Base-by-base conservation (phyloP, 169 alveolate genomes). In the Amoebophrya sp. region DNA sequence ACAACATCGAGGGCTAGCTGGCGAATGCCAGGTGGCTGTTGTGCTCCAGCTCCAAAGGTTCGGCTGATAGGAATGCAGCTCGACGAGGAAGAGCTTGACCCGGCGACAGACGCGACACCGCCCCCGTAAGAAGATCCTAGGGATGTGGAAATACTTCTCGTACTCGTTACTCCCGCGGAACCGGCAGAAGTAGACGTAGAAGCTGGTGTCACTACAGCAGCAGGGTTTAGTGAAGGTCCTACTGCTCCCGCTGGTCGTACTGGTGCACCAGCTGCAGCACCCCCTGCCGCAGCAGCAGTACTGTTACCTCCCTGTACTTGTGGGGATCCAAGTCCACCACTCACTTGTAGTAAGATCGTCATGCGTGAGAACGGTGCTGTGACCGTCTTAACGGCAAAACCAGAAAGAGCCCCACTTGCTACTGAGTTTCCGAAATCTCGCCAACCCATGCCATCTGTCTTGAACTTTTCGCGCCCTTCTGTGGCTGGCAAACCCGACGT, bases 281-380 rank as follows among this genome's bases (percentile, higher is more conserved):
- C 36, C 91, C n/a, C 36, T 54, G 77, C n/a, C n/a, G 36, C 12
- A 6, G 36, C n/a, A 3, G 38, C 18, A 3, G 40, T n/a, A n/a
- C n/a, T n/a, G n/a, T n/a, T n/a, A n/a, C n/a, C n/a, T n/a, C n/a
- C n/a, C n/a, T n/a, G n/a, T n/a, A n/a, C n/a, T n/a, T n/a, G n/a
- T n/a, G n/a, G n/a, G n/a, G n/a, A n/a, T n/a, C n/a, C n/a, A n/a
- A n/a, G n/a, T n/a, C n/a, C n/a, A n/a, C n/a, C n/a, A n/a, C n/a
- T 38, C 29, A 89, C 91, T 54, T 89, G 91, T 33, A 40, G 41
- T 24, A 89, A 54, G 23, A 89, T 89, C n/a, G 91, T 89, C 91
- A 89, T 24, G 39, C 91, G 40, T 10, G 55, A 36, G 77, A 89
- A 23, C n/a, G 91, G 91, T 0, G 91, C 91, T 2, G 91, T 89